phyloP scores from a whole-genome alignment of 1,139 yeast genomes.

The Pichia sp. region DNA sequence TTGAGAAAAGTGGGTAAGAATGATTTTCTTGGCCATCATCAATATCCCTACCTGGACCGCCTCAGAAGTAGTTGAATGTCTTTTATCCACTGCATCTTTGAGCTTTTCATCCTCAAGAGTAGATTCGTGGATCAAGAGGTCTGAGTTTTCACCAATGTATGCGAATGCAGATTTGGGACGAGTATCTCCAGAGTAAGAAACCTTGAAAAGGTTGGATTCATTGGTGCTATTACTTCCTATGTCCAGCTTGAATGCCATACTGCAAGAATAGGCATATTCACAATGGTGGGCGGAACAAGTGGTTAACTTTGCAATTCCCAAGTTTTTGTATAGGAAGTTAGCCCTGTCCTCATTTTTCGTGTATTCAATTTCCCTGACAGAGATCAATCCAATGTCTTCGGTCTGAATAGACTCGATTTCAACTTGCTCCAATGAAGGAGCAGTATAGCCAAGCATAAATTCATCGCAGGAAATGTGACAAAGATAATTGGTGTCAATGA shows the following conservation, averaged over 20 bases:
- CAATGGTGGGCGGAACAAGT: slow-evolving; percentile 85
- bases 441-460: slow-evolving; percentile 34
- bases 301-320: slow-evolving; percentile 33
- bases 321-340: slow-evolving; percentile 26
- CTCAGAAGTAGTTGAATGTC: slow-evolving; percentile 88
- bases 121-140: slow-evolving; percentile 86
- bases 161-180: slow-evolving; percentile 66
- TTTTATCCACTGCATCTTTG: slow-evolving; percentile 78
- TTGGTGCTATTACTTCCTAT: slow-evolving; percentile 8
- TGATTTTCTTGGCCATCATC: slow-evolving; percentile 69
- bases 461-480: slow-evolving; percentile 66
- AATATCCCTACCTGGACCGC: slow-evolving; percentile 66
- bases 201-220: slow-evolving; percentile 44
- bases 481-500: slow-evolving; percentile 41
- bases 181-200: slow-evolving; percentile 93
- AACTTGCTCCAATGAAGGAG: slow-evolving; percentile 22
- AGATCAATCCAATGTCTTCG: slow-evolving; percentile 11
- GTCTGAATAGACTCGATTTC: slow-evolving; percentile 21
- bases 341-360: slow-evolving; percentile 28
- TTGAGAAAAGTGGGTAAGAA: slow-evolving; percentile 90
- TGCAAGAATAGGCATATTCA: slow-evolving; percentile 72
- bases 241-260: slow-evolving; percentile 45
- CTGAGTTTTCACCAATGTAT: slow-evolving; percentile 62
- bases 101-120: slow-evolving; percentile 76
- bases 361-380: slow-evolving; percentile 23